Percentiles rank a stretch among this genome's conserved stretches.
Conservation (phyloP, 805 yeast species). For the Ascoidea tarda region DNA sequence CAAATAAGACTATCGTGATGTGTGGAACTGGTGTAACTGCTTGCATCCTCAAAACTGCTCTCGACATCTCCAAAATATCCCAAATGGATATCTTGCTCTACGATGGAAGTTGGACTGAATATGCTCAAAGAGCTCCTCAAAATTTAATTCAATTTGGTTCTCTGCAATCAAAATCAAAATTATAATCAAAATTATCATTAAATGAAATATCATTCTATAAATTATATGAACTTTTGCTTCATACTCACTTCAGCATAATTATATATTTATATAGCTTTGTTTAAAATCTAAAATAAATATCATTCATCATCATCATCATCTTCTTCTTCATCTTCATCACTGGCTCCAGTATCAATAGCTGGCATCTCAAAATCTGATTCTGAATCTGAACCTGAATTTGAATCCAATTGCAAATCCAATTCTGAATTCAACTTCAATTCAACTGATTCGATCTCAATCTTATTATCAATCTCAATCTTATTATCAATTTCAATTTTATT, state of each 20-base stretch:
- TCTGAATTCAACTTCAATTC: too few species aligned
- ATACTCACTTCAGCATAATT: too few species aligned
- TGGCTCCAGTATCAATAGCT: not conserved
- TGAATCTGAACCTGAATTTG: not conserved
- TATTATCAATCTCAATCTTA: too few species aligned
- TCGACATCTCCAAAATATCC: constrained; percentile 36
- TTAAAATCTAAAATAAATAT: too few species aligned
- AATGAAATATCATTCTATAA: too few species aligned
- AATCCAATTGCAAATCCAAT: not conserved
- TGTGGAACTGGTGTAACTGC: constrained; percentile 98
- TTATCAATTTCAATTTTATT: too few species aligned
- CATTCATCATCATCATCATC: too few species aligned
- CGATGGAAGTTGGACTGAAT: constrained; percentile 88
- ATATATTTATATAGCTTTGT: too few species aligned
- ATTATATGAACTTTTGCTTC: too few species aligned
- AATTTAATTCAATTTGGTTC: not conserved
- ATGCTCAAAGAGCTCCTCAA: constrained; percentile 57
- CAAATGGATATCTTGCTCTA: constrained; percentile 39
- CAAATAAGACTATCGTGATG: constrained; percentile 67
- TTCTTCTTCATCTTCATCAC: not conserved
- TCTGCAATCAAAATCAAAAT: too few species aligned
- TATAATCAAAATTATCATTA: too few species aligned
- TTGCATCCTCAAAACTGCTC: constrained; percentile 67
- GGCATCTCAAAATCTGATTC: not conserved
- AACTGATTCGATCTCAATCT: too few species aligned